Percentiles rank a stretch among this genome's conserved stretches.
Evolutionary conservation across 257 asterid genomes (phyloP).

Genomic region (Capsicum baccatum): DNA sequence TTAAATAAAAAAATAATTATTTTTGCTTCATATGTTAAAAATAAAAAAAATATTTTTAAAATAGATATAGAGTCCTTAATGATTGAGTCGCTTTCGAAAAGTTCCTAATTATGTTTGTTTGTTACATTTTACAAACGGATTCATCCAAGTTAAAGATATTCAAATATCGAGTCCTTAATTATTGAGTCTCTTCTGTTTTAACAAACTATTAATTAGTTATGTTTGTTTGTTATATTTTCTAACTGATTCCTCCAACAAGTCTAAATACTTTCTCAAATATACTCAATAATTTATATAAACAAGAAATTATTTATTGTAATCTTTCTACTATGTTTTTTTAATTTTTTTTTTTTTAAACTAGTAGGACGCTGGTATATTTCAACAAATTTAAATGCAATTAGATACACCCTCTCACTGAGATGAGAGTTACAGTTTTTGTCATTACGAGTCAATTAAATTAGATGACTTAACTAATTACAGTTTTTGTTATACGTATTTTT

Average conservation of each 20-base stretch:
- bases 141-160: not conserved
- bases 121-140: not conserved
- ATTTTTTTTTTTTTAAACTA: not conserved
- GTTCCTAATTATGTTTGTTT: not conserved
- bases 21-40: too few relatives aligned
- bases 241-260: not conserved
- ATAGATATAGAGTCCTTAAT: not conserved
- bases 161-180: not conserved
- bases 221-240: slow-evolving; percentile 1
- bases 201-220: not conserved
- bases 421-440: not conserved
- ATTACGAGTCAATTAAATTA: slow-evolving; percentile 6
- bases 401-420: not conserved
- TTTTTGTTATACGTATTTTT: not conserved
- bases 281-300: not conserved
- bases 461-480: not conserved
- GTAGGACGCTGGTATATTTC: not conserved
- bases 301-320: not conserved
- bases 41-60: too few relatives aligned
- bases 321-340: not conserved
- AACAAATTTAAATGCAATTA: not conserved
- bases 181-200: not conserved
- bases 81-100: not conserved
- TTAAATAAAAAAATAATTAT: too few relatives aligned
- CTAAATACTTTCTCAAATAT: not conserved